These are phyloP conservation scores for Candida hispaniensis DNA, from an alignment of 805 yeast species.

Conservation along the genomic window DNA sequence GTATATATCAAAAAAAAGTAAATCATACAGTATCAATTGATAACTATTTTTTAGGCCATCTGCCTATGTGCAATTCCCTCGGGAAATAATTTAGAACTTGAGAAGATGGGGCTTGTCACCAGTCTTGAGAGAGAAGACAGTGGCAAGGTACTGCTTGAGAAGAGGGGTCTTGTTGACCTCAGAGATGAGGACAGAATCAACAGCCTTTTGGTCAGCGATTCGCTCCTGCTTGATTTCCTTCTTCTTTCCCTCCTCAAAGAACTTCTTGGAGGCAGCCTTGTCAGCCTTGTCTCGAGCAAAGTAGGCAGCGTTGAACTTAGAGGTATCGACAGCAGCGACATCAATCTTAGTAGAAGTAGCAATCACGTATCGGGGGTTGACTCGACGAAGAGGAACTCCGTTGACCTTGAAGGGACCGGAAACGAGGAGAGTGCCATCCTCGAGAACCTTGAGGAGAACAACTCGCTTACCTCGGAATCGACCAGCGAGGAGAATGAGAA, in stretches of 20 bases:
- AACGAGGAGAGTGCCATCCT: conserved; percentile 95
- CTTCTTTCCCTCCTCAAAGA: conserved; percentile 75
- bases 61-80: conserved; percentile 13
- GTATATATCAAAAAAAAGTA: no score
- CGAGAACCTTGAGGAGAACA: conserved; percentile 90
- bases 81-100: conserved; percentile 59
- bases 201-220: conserved; percentile 90
- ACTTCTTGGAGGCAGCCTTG: conserved; percentile 80
- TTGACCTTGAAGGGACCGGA: conserved; percentile 99
- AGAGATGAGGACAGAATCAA: conserved; percentile 83
- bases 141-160: conserved; percentile 90
- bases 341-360: conserved; percentile 92
- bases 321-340: conserved; percentile 68
- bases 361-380: conserved; percentile 95
- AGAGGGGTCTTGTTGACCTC: conserved; percentile 96
- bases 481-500: conserved; percentile 93
- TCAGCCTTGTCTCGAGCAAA: conserved; percentile 90
- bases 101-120: conserved; percentile 98
- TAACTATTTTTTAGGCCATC: no score
- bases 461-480: conserved; percentile 99
- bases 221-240: conserved; percentile 86
- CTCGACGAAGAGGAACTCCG: conserved; percentile 99
- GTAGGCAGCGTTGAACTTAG: conserved; percentile 89
- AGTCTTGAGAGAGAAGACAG: conserved; percentile 91
- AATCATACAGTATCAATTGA: no score